phyloP scores from a whole-genome alignment of 2,329 filamentous ascomycete genomes.

The Fusarium veterinarium region DNA sequence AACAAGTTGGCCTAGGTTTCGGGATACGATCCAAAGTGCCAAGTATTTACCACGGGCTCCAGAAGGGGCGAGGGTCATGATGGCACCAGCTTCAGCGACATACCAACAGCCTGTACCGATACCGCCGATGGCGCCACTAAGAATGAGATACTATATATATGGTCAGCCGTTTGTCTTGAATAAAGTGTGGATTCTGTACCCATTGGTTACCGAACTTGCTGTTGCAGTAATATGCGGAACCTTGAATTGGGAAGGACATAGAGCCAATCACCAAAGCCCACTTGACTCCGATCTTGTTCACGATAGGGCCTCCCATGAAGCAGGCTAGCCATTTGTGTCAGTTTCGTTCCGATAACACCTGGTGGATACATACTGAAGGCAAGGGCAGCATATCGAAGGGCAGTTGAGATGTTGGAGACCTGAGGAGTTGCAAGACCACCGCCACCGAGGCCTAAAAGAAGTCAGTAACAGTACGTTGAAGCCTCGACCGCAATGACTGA shows the following conservation, averaged over 20 bases:
- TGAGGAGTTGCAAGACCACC: slow-evolving; percentile 18
- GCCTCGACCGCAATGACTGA: neutral
- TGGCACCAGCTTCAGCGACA: slow-evolving; percentile 60
- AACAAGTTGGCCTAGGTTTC: slow-evolving; percentile 11
- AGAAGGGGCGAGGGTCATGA: slow-evolving; percentile 60
- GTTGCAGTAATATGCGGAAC: slow-evolving; percentile 15
- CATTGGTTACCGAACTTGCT: slow-evolving; percentile 18
- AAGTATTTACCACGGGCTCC: slow-evolving; percentile 60
- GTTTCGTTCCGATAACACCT: accelerated
- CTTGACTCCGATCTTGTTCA: slow-evolving; percentile 15
- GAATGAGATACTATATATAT: neutral
- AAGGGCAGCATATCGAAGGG: slow-evolving; percentile 4
- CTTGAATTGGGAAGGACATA: neutral
- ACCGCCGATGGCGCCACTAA: neutral
- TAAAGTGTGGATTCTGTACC: neutral
- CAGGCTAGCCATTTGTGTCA: neutral
- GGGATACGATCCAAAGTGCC: slow-evolving; percentile 7
- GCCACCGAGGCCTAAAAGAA: neutral
- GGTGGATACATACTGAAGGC: neutral
- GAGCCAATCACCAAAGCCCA: slow-evolving; percentile 16
- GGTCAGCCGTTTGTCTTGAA: neutral
- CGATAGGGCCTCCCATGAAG: slow-evolving; percentile 15
- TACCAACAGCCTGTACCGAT: slow-evolving; percentile 60
- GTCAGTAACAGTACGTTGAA: neutral
- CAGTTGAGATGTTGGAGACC: slow-evolving; percentile 8